A percentile compares a stretch with the other conserved stretches of the same genome.
These are phyloP conservation scores for Emergomyces pasteurianus DNA, from an alignment of 2,329 filamentous ascomycete genomes.

Conservation along the genomic window DNA sequence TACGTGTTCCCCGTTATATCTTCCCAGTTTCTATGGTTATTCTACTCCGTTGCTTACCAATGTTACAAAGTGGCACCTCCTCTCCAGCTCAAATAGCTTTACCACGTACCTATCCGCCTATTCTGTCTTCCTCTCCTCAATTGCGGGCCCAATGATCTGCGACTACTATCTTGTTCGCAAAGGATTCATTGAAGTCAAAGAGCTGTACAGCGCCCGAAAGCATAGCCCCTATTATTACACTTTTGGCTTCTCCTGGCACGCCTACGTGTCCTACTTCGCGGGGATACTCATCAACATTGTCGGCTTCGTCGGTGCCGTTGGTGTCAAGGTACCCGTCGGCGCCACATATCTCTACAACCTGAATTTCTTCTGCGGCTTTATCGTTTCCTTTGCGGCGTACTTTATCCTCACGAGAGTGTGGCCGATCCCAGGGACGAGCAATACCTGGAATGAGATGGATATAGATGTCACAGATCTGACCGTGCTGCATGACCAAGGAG, in stretches of 20 bases:
- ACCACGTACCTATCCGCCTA: constrained; percentile 87
- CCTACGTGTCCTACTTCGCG: constrained; percentile 67
- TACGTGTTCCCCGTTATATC: constrained; percentile 12
- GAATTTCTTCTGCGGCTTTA: constrained; percentile 81
- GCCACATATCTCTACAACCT: constrained; percentile 80
- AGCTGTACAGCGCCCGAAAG: constrained; percentile 61
- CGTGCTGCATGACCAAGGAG: constrained; percentile 20
- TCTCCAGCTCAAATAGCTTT: constrained; percentile 66
- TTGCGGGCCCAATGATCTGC: constrained; percentile 78
- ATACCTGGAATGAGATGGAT: constrained; percentile 64
- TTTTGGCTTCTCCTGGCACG: constrained; percentile 68
- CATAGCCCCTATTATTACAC: constrained; percentile 58
- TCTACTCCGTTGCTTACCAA: too few relatives aligned
- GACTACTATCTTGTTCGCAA: constrained; percentile 82
- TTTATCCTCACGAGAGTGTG: constrained; percentile 56
- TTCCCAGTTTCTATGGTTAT: not conserved
- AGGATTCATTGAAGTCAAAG: constrained; percentile 66
- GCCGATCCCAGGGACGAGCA: constrained; percentile 63
- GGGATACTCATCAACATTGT: constrained; percentile 87
- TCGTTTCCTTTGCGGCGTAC: constrained; percentile 56
- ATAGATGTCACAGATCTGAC: constrained; percentile 21
- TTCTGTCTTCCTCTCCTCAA: constrained; percentile 85
- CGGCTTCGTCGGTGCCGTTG: constrained; percentile 75
- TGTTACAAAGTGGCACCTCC: constrained; percentile 46
- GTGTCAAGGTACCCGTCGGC: constrained; percentile 57